Evolutionary conservation across 2,329 filamentous ascomycete species (phyloP).

Genomic region (Teratosphaeria destructans): DNA sequence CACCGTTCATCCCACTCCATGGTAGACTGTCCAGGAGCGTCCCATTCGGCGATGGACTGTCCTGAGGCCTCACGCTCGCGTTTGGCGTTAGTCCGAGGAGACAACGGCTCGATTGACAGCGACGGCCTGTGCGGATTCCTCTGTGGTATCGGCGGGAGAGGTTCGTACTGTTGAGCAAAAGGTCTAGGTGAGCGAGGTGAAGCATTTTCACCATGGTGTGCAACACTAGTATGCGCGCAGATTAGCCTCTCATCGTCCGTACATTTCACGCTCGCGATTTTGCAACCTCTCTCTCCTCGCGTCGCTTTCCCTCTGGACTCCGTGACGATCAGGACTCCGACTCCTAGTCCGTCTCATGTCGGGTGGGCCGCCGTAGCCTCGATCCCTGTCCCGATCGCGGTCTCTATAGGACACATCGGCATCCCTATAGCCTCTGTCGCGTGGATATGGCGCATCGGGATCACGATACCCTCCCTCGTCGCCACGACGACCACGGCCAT

Average conservation of each 20-base stretch:
- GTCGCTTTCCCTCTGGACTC: constrained; percentile 17
- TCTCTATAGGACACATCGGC: constrained; percentile 11
- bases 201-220: background rate
- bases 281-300: constrained; percentile 23
- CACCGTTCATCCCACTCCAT: background rate
- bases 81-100: background rate
- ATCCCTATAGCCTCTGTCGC: background rate
- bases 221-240: background rate
- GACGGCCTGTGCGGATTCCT: background rate
- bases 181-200: background rate
- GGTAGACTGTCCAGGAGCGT: background rate
- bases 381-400: constrained; percentile 3
- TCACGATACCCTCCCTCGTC: constrained; percentile 17
- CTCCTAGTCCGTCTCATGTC: constrained; percentile 22
- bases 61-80: background rate
- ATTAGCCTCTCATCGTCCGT: background rate
- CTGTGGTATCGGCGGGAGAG: background rate
- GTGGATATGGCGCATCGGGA: constrained; percentile 6
- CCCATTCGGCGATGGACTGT: background rate
- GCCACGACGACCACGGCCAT: constrained; percentile 13
- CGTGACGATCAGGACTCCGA: constrained; percentile 17
- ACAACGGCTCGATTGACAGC: background rate
- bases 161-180: background rate
- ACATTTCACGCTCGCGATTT: constrained; percentile 14
- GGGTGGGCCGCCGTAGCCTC: constrained; percentile 14